These are phyloP conservation scores for Phalaenopsis aphrodite DNA, from an alignment of 106 monocot genomes.

Conservation along the genomic window DNA sequence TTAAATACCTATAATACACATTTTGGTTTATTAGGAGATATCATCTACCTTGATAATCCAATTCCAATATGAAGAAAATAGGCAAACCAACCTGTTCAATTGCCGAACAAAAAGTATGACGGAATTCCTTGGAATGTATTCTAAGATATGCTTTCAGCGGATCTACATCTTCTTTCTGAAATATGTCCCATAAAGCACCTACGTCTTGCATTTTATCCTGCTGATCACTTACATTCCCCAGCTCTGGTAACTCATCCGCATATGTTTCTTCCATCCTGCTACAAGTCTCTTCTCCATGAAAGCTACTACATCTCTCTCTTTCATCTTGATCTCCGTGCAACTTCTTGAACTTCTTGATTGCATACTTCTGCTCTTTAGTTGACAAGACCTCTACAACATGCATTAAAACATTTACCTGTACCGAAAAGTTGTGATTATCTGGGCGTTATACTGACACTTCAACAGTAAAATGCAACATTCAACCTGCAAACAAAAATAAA, in stretches of 20 bases:
- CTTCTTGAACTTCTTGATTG: constrained; percentile 37
- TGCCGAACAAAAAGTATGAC: constrained; percentile 17
- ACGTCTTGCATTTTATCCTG: constrained; percentile 10
- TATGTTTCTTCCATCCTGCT: neutral
- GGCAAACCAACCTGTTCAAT: constrained; percentile 15
- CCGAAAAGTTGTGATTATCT: neutral
- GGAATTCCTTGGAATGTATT: constrained; percentile 29
- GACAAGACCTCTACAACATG: constrained; percentile 45
- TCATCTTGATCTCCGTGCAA: constrained; percentile 43
- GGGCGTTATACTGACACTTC: neutral
- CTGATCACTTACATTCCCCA: neutral
- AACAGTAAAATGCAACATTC: neutral
- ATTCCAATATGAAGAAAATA: neutral
- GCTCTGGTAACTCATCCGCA: neutral
- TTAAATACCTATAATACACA: constrained; percentile 40
- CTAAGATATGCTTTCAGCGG: constrained; percentile 21
- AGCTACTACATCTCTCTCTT: constrained; percentile 18
- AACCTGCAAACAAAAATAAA: neutral
- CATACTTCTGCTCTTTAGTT: constrained; percentile 19
- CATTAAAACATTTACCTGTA: constrained; percentile 65
- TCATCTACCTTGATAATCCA: neutral
- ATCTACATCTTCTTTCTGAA: constrained; percentile 24
- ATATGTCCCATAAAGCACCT: constrained; percentile 45
- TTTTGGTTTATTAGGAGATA: neutral
- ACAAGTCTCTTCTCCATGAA: neutral